phyloP scores from a whole-genome alignment of 345 rosid genomes.

The Eucalyptus pauciflora region DNA sequence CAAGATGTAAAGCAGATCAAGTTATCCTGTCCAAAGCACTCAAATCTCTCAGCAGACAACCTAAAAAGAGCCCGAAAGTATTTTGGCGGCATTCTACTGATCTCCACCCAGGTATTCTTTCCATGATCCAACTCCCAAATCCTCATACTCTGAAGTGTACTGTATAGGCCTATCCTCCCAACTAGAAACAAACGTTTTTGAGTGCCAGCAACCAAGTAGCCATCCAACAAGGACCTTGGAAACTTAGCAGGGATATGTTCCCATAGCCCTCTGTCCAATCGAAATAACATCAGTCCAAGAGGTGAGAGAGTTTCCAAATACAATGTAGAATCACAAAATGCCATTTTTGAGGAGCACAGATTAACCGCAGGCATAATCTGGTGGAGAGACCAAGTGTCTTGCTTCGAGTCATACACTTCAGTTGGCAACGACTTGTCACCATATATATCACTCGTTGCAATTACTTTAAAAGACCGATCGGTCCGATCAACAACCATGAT shows the following conservation, averaged over 20 bases:
- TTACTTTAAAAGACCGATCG: conserved; percentile 71
- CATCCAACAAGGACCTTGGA: conserved; percentile 86
- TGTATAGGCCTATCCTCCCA: conserved; percentile 91
- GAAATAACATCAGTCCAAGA: conserved; percentile 90
- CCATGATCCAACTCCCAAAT: conserved; percentile 93
- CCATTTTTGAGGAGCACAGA: conserved; percentile 92
- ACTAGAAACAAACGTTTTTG: conserved; percentile 82
- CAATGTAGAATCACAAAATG: conserved; percentile 80
- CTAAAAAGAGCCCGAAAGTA: conserved; percentile 79
- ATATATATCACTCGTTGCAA: conserved; percentile 82
- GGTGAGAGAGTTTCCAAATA: conserved; percentile 95
- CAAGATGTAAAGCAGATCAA: conserved; percentile 94
- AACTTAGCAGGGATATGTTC: conserved; percentile 93
- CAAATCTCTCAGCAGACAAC: conserved; percentile 92
- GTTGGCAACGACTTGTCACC: conserved; percentile 87
- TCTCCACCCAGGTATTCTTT: conserved; percentile 77
- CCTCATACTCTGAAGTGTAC: conserved; percentile 93
- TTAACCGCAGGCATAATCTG: conserved; percentile 95
- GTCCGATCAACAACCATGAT: conserved; percentile 77
- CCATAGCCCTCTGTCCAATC: conserved; percentile 72
- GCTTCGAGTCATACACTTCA: conserved; percentile 83
- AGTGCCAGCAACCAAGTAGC: conserved; percentile 92
- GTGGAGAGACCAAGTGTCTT: conserved; percentile 65
- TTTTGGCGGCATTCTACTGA: conserved; percentile 90
- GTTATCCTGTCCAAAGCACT: conserved; percentile 97